Base-by-base conservation (phyloP, 257 asterid species). In the Euphrasia confusa region DNA sequence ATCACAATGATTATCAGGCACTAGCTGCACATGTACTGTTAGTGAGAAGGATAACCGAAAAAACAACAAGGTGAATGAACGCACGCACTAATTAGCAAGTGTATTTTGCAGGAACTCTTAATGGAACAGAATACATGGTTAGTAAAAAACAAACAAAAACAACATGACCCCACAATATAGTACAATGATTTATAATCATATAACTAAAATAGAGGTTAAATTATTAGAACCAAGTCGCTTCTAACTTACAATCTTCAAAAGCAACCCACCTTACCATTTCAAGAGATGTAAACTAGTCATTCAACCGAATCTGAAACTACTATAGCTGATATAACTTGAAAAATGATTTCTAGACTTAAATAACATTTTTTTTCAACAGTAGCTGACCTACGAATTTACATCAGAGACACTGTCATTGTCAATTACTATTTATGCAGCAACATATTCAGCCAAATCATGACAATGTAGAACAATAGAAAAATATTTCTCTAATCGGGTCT, bases 391-490 rank as follows among this genome's bases (percentile, higher is more conserved):
- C 10, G 21, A 54, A 32, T 47, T 21, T 62, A 47, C 24, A 54
- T 47, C 15, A 26, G 33, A 59, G 35, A 11, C 44, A 63, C 7
- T 11, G 49, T 60, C 57, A 58, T 50, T 39, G 52, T 48, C 45
- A 74, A 47, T 54, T 14, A 21, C 24, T 21, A 35, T n/a, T 24
- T 8, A 60, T 30, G 69, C 5, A 50, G n/a, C 60, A 10, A 58
- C 44, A 68, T 18, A 58, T 67, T 60, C 60, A 63, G 11, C 60
- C 63, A 49, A 58, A 44, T 67, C 66, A 18, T 42, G 30, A 70
- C 60, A 28, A 58, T 44, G 42, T 57, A 6, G 59, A 24, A 11
- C 50, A 24, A 35, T 21, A 28, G 60, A 39, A 60, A 63, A 40
- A 8, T 4, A 27, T 3, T 56, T 27, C 10, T 65, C 61, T 55